Conservation (phyloP, 225 moss, liverwort and hornwort species). For the Neckera pumila region DNA sequence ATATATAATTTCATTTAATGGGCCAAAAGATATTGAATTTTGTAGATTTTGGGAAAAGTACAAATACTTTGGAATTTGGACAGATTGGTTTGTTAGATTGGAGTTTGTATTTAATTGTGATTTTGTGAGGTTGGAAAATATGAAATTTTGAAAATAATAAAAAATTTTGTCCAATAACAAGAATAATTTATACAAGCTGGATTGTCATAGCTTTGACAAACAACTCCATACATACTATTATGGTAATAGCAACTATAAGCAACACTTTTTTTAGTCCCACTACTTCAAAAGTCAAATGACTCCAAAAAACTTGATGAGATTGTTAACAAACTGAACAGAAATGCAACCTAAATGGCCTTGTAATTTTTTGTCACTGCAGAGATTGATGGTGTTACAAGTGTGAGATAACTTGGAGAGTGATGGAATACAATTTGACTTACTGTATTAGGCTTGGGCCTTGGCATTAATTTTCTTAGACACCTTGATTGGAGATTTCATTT, state of each 20-base stretch:
- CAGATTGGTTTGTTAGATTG: not conserved
- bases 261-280: not conserved
- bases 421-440: too few relatives aligned
- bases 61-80: not conserved
- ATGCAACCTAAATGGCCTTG: too few relatives aligned
- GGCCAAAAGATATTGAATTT: not conserved
- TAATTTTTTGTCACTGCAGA: not conserved
- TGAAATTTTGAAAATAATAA: not conserved
- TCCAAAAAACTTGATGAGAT: not conserved
- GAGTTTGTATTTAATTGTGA: not conserved
- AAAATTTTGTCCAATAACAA: fast-evolving
- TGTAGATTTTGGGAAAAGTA: not conserved
- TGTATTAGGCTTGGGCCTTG: too few relatives aligned
- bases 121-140: not conserved
- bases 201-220: not conserved
- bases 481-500: too few relatives aligned
- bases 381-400: too few relatives aligned
- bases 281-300: not conserved
- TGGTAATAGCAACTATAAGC: not conserved
- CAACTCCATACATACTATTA: not conserved
- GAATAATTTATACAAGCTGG: not conserved
- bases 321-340: not conserved
- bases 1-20: not conserved
- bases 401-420: too few relatives aligned
- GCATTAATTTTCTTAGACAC: too few relatives aligned